Evolutionary conservation across 768 basidiomycete species (phyloP), one percentile per base, ranked within the genome.

Genomic region (Tylopilus sp.): DNA sequence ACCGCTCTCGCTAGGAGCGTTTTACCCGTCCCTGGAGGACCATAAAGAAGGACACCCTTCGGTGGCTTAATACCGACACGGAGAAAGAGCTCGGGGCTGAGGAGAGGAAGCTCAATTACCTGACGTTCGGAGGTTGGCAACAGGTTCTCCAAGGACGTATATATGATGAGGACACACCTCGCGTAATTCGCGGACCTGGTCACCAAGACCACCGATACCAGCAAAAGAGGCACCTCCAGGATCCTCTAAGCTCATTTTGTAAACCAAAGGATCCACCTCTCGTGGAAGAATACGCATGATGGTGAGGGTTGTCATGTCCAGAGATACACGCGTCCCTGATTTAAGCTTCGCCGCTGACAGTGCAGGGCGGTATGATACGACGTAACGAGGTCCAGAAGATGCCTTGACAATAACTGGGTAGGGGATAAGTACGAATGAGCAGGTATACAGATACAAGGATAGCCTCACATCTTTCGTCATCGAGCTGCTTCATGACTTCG

Each of bases 241-340:
- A 64, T 98, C 96, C 71, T 99, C 97, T 64, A 97, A 76, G 58
- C 92, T 96, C 97, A 98, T 99, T 76, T 98, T 98, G 78, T 99
- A 99, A 12, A 99, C 96, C 63, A 96, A 75, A 16, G 97, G 97
- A 68, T 99, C 97, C 8, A 99, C 92, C 70, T 99, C 97, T 57
- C 97, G 83, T 5, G 97, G 97, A 19, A 99, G 77, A 48, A 98
- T 96, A 33, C 97, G 90, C 94, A 99, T 98, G 66, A 99, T 92
- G 7, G 97, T 99, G 29, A 98, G 77, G 3, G 97, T 98, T 4
- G 97, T 99, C 97, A 99, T 98, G 71, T 99, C 97, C 29, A 99
- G 83, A 50, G 94, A 95, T 52, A 99, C 97, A 58, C 97, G 90
- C 4, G 92, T 92, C 45, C 93, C 93, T 6, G 89, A 72, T 72